Conservation (phyloP, 2,329 filamentous ascomycete genomes). For the Penicillium corylophilum region DNA sequence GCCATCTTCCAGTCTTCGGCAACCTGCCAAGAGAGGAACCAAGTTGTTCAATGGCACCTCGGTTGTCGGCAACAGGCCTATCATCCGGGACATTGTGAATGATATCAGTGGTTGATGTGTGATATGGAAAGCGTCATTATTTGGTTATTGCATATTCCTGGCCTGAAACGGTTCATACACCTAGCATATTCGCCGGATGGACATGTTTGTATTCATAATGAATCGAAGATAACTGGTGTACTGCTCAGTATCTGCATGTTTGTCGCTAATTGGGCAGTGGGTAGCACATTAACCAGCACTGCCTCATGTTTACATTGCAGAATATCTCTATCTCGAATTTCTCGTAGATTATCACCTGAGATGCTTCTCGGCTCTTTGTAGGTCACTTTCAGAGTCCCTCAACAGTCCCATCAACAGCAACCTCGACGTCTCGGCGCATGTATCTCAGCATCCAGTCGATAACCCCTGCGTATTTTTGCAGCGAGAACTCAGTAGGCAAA, state of each 20-base stretch:
- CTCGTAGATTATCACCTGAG: no score
- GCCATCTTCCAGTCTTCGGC: constrained; percentile 40
- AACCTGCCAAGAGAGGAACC: constrained; percentile 61
- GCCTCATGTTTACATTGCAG: background rate
- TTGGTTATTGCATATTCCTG: background rate
- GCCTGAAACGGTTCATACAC: background rate
- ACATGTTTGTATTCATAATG: background rate
- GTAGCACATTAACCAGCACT: background rate
- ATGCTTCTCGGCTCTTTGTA: no score
- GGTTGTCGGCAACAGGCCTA: constrained; percentile 64
- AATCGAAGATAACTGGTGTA: background rate
- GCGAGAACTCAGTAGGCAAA: background rate
- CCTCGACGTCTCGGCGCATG: background rate
- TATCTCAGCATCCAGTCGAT: background rate
- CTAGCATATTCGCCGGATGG: background rate
- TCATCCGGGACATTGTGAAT: constrained; percentile 76
- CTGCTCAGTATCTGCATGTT: background rate
- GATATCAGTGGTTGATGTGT: constrained; percentile 48
- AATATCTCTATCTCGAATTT: background rate
- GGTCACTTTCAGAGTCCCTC: no score
- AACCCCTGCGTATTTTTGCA: background rate
- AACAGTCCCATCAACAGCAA: background rate
- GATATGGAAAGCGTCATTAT: background rate
- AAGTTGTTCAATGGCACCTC: constrained; percentile 50
- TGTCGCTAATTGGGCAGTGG: background rate